These are phyloP conservation scores for Begonia fuchsioides DNA, from an alignment of 306 rosid species.

Conservation along the genomic window DNA sequence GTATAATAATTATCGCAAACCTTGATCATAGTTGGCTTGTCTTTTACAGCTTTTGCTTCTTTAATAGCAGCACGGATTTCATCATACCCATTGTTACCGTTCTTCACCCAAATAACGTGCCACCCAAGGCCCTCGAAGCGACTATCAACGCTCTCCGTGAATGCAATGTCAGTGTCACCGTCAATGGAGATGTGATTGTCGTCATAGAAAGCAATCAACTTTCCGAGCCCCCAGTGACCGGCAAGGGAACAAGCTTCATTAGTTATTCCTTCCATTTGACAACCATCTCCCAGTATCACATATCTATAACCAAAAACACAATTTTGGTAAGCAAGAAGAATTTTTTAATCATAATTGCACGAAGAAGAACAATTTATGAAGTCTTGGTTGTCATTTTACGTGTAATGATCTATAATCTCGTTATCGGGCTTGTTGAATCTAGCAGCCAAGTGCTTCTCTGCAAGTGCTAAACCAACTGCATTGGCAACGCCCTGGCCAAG, in stretches of 20 bases:
- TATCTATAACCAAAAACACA: slow-evolving; percentile 32
- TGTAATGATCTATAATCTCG: slow-evolving; percentile 86
- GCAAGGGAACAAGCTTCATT: slow-evolving; percentile 91
- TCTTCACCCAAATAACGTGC: slow-evolving; percentile 97
- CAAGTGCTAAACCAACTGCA: slow-evolving; percentile 96
- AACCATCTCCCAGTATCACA: slow-evolving; percentile 78
- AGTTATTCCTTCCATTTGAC: slow-evolving; percentile 96
- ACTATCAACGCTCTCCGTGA: slow-evolving; percentile 72
- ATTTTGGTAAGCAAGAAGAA: no score
- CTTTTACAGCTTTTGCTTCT: slow-evolving; percentile 86
- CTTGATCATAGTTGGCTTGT: slow-evolving; percentile 86
- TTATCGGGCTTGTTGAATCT: slow-evolving; percentile 85
- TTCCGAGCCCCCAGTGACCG: slow-evolving; percentile 98
- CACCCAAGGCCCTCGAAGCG: slow-evolving; percentile 98
- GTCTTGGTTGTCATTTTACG: slow-evolving; percentile 29
- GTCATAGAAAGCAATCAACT: slow-evolving; percentile 85
- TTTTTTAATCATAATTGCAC: no score
- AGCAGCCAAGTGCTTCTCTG: slow-evolving; percentile 97
- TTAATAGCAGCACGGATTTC: slow-evolving; percentile 90
- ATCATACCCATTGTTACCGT: slow-evolving; percentile 85
- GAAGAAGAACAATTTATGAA: no score
- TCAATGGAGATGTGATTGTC: slow-evolving; percentile 99
- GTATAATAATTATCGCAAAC: slow-evolving; percentile 22
- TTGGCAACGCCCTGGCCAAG: slow-evolving; percentile 97
- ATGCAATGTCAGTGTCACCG: slow-evolving; percentile 86